phyloP scores from a whole-genome alignment of 768 basidiomycete species.

The Hygrocybe punicea region DNA sequence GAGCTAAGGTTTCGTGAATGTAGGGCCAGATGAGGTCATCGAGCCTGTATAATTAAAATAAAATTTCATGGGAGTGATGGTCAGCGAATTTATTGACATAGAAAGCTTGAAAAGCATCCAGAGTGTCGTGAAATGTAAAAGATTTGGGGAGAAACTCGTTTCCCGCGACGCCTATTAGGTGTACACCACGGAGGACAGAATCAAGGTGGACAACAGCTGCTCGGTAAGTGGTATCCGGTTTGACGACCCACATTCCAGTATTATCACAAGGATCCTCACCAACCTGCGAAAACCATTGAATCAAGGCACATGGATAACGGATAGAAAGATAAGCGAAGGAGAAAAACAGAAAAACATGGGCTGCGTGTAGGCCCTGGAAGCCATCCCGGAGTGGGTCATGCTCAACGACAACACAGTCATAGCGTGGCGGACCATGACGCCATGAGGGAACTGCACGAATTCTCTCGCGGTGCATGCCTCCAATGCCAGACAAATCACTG shows the following conservation, averaged over 20 bases:
- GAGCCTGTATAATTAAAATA: too few species aligned
- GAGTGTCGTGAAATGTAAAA: conserved; percentile 19
- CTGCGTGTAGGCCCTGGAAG: conserved; percentile 21
- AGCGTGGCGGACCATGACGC: conserved; percentile 13
- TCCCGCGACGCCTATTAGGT: conserved; percentile 26
- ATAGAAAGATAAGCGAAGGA: conserved; percentile 15
- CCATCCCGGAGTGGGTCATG: conserved; percentile 11
- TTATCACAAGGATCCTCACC: conserved; percentile 15
- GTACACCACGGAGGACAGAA: conserved; percentile 10
- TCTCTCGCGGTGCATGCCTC: conserved; percentile 28
- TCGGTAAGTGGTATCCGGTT: conserved; percentile 5
- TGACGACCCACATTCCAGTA: conserved; percentile 27
- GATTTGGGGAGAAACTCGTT: conserved; percentile 13
- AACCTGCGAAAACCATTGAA: conserved; percentile 23
- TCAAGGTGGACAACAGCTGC: conserved; percentile 25
- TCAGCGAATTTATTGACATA: conserved; percentile 14
- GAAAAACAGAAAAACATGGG: conserved; percentile 20
- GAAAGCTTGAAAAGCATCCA: conserved; percentile 25
- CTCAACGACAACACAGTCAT: conserved; percentile 23
- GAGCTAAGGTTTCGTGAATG: too few species aligned
- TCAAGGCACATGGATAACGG: conserved; percentile 24
- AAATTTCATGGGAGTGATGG: conserved; percentile 30
- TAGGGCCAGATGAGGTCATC: too few species aligned
- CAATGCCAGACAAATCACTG: conserved; percentile 23
- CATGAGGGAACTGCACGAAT: conserved; percentile 23